A percentile compares a stretch with the other conserved stretches of the same genome.
phyloP scores from a whole-genome alignment of 2,329 filamentous ascomycete species.

The Pyrenophora teres region DNA sequence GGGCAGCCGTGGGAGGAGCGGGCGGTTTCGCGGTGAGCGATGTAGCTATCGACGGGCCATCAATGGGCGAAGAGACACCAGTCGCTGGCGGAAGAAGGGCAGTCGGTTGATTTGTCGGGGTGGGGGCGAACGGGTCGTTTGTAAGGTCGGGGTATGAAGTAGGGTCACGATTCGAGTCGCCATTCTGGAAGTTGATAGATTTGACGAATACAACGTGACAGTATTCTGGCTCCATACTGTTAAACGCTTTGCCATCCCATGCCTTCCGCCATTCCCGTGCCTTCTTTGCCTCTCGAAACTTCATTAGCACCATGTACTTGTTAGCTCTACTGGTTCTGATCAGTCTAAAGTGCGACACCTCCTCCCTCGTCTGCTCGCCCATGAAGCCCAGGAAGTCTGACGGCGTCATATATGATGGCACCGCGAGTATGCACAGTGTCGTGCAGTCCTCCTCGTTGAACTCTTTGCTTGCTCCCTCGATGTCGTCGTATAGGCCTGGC shows the following conservation, averaged over 20 bases:
- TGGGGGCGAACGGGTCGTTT: constrained; percentile 67
- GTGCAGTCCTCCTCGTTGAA: constrained; percentile 71
- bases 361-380: constrained; percentile 80
- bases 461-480: constrained; percentile 32
- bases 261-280: constrained; percentile 81
- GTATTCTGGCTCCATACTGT: constrained; percentile 90
- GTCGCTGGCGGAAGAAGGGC: constrained; percentile 40
- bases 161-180: constrained; percentile 51
- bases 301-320: constrained; percentile 93
- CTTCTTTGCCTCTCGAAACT: constrained; percentile 76
- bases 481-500: constrained; percentile 61
- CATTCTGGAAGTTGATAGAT: constrained; percentile 81
- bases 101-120: constrained; percentile 49
- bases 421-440: constrained; percentile 89
- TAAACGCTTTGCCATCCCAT: constrained; percentile 93
- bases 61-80: constrained; percentile 41
- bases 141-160: constrained; percentile 64
- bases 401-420: constrained; percentile 90
- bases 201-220: constrained; percentile 96
- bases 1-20: constrained; percentile 77
- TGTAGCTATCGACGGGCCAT: constrained; percentile 44
- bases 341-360: constrained; percentile 93
- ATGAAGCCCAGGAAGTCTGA: constrained; percentile 91
- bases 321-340: constrained; percentile 88
- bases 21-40: constrained; percentile 64